A percentile compares a stretch with the other conserved stretches of the same genome.
phyloP scores from a whole-genome alignment of 306 rosid genomes.

The Dryas drummondii region DNA sequence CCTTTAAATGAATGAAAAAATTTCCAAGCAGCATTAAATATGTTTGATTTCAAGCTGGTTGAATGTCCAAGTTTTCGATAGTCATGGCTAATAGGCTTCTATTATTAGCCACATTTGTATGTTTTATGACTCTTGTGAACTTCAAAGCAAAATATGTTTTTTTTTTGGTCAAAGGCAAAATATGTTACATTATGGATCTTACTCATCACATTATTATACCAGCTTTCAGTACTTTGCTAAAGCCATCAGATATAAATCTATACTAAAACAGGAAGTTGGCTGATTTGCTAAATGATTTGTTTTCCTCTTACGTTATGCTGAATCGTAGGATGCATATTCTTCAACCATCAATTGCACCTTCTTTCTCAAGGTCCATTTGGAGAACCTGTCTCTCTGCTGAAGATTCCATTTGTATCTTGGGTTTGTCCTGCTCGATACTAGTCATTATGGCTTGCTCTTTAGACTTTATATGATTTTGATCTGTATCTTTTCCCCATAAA shows the following conservation, averaged over 20 bases:
- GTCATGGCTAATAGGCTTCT: not conserved
- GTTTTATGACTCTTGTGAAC: not conserved
- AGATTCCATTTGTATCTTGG: slow-evolving; percentile 14
- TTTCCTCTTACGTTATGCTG: not conserved
- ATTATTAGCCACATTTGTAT: not conserved
- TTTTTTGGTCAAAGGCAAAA: too few relatives aligned
- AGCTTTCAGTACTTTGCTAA: not conserved
- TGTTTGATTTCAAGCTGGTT: not conserved
- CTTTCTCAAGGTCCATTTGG: slow-evolving; percentile 6
- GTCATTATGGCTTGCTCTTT: slow-evolving; percentile 6
- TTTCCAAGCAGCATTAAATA: not conserved
- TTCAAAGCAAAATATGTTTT: not conserved
- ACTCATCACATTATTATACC: not conserved
- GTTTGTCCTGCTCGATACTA: slow-evolving; percentile 14
- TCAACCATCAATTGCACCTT: not conserved
- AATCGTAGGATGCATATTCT: not conserved
- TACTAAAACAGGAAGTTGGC: not conserved
- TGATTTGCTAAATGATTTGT: not conserved
- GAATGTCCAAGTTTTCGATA: not conserved
- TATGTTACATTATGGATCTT: not conserved
- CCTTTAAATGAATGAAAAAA: not conserved
- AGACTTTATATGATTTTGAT: slow-evolving; percentile 24
- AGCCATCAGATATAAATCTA: not conserved
- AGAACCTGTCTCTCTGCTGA: slow-evolving; percentile 18
- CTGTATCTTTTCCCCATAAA: slow-evolving; percentile 45